Percentiles rank a stretch among this genome's conserved stretches.
Evolutionary conservation across 441 rosid species (phyloP).

Genomic region (Theobroma grandiflorum): DNA sequence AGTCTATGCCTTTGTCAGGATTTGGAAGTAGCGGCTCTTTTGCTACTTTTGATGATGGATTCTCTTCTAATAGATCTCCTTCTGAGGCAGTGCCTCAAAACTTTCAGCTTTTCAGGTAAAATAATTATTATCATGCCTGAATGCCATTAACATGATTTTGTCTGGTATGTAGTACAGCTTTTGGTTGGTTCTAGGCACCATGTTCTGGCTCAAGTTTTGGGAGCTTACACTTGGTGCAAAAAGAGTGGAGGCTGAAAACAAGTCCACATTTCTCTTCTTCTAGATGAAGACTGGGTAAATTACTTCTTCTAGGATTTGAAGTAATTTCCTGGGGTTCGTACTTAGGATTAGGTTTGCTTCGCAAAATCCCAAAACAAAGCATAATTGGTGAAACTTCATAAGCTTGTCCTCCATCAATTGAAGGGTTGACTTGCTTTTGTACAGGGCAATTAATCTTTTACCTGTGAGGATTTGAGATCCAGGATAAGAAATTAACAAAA

Average conservation of each 20-base stretch:
- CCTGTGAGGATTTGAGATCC: background rate
- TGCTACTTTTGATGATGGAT: slow-evolving; percentile 80
- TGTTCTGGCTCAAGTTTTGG: background rate
- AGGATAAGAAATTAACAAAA: background rate
- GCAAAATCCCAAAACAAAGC: background rate
- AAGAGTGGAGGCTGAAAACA: background rate
- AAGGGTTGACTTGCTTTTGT: background rate
- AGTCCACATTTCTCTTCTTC: background rate
- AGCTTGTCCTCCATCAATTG: background rate
- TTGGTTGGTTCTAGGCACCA: background rate
- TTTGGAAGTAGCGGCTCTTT: slow-evolving; percentile 88
- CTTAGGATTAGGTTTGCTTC: background rate
- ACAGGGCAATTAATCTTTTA: background rate
- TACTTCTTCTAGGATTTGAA: background rate
- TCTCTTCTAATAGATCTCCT: slow-evolving; percentile 71
- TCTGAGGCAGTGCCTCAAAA: slow-evolving; percentile 87
- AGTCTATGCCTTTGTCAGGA: slow-evolving; percentile 98
- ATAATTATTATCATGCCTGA: slow-evolving; percentile 8
- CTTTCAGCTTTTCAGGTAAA: slow-evolving; percentile 93
- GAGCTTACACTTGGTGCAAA: background rate
- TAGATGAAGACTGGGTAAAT: background rate
- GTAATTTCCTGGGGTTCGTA: background rate
- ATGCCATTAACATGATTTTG: background rate
- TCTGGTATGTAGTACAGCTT: background rate
- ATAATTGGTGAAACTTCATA: background rate